Conservation (phyloP, 352 stramenopile genomes). For the Hyaloperonospora arabidopsidis region DNA sequence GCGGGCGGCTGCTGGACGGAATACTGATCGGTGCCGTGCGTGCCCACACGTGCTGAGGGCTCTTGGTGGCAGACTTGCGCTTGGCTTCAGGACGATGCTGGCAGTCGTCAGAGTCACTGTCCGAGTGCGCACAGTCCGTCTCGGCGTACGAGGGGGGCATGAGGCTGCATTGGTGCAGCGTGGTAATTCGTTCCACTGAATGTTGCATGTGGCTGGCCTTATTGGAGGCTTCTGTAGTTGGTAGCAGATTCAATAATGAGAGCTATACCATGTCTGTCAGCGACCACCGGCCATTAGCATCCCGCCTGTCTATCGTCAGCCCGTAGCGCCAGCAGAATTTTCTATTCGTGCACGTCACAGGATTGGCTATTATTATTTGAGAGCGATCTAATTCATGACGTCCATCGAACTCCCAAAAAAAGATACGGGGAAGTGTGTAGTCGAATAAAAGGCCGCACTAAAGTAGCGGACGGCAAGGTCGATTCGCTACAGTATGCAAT, state of each 20-base stretch:
- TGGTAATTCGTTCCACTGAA: slow-evolving; percentile 45
- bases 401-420: not conserved
- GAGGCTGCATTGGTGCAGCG: slow-evolving; percentile 33
- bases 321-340: slow-evolving; percentile 20
- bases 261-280: slow-evolving; percentile 16
- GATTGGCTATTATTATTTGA: slow-evolving; percentile 10
- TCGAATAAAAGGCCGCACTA: not conserved
- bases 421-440: not conserved
- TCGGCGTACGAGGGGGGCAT: slow-evolving; percentile 48
- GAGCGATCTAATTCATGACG: slow-evolving; percentile 6
- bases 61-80: slow-evolving; percentile 19
- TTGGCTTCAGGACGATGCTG: slow-evolving; percentile 19
- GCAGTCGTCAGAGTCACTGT: slow-evolving; percentile 41
- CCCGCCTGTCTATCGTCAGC: slow-evolving; percentile 8
- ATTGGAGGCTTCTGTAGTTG: not conserved
- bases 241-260: slow-evolving; percentile 15
- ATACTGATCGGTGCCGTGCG: slow-evolving; percentile 58
- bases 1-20: slow-evolving; percentile 19
- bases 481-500: too few species aligned
- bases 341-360: slow-evolving; percentile 1
- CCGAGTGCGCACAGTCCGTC: slow-evolving; percentile 30
- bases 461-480: too few species aligned
- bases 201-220: slow-evolving; percentile 26
- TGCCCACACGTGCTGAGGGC: slow-evolving; percentile 17
- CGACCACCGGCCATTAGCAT: slow-evolving; percentile 7